Evolutionary conservation across 805 yeast genomes (phyloP), one percentile per base, ranked within the genome.

Genomic region (Candida caryicola): DNA sequence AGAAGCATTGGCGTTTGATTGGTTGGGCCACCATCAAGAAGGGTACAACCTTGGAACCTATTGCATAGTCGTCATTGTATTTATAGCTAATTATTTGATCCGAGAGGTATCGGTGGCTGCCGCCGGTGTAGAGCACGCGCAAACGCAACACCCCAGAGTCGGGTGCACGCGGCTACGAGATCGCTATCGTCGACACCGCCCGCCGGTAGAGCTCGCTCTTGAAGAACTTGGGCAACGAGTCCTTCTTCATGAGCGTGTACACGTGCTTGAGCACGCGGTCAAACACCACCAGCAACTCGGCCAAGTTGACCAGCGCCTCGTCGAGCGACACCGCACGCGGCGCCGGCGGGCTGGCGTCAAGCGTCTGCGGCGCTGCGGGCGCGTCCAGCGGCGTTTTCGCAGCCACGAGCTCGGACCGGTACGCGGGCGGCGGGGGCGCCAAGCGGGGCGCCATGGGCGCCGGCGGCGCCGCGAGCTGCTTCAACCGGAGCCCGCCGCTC

Each of bases 11-110:
- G 96, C 93, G 99, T 78, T 77, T 93, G 64, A 93, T 93, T 71
- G 99, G 99, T 57, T 93, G 99, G 99, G 99, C 99, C 54, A 89
- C 96, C 36, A 91, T 90, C 64, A 85, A 85, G 71, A 88, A 86
- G 70, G 96, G 96, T 69, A 83, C 90, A 44, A 82, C 90, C 41
- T 76, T 85, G 62, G 95, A 85, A 59, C 93, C 93, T 52, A 69
- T 81, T 54, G 74, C 74, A 54, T 74, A 60, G 41, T 32, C 34
- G 10, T n/a, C 31, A 34, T 17, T 27, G 33, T 32, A 33, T 29
- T 30, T 36, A 37, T 17, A 23, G 21, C 5, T 27, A 27, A 31
- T 31, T 21, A 21, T n/a, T n/a, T n/a, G n/a, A n/a, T n/a, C n/a
- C n/a, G n/a, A n/a, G n/a, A n/a, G n/a, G n/a, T n/a, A n/a, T n/a